Conservation (phyloP, 2,329 filamentous ascomycete genomes). For the Apiospora phragmitis region DNA sequence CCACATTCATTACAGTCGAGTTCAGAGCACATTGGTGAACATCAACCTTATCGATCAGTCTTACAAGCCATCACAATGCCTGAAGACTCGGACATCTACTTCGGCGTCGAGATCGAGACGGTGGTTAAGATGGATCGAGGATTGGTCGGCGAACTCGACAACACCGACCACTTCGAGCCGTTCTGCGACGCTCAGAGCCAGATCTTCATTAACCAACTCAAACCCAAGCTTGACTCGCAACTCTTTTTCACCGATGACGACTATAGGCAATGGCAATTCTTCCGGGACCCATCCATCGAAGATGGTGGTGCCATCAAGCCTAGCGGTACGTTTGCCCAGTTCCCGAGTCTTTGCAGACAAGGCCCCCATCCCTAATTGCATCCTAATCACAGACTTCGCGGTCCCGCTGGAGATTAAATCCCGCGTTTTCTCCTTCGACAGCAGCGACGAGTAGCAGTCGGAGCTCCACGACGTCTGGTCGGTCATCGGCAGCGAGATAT, state of each 20-base stretch:
- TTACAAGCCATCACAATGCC: not conserved
- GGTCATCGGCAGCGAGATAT: not conserved
- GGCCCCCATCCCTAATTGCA: not conserved
- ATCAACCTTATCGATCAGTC: not conserved
- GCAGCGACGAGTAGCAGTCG: not conserved
- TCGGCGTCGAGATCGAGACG: not conserved
- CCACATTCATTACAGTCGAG: not conserved
- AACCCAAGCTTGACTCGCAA: not conserved
- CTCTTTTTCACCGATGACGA: not conserved
- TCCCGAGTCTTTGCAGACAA: not conserved
- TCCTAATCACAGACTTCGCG: not conserved
- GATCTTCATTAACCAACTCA: not conserved
- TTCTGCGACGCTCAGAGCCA: not conserved
- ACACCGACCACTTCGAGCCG: not conserved
- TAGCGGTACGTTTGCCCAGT: not conserved
- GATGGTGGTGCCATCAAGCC: not conserved
- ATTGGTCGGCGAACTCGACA: not conserved
- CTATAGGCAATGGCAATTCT: not conserved
- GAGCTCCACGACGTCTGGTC: not conserved
- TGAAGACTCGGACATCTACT: not conserved
- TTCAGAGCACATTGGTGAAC: not conserved
- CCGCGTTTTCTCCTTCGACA: not conserved
- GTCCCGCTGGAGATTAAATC: not conserved
- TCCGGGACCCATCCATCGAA: not conserved
- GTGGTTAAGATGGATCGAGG: not conserved